Conservation (phyloP, 106 monocot genomes). For the Ottelia alismoides region DNA sequence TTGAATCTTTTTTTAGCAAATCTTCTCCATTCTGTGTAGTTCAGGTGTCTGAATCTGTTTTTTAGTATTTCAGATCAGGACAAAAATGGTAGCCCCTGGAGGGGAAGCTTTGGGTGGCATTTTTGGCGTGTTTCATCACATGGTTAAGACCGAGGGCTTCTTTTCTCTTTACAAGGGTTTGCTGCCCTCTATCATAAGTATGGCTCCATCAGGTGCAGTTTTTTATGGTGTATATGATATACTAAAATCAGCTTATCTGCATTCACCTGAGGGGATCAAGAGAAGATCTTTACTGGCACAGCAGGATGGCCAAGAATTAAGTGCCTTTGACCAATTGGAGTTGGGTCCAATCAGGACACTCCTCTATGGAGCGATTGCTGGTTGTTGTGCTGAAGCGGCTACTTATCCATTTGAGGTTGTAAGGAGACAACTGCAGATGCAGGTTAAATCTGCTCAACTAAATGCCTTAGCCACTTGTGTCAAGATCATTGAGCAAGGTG, state of each 20-base stretch:
- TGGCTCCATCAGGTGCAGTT: constrained; percentile 97
- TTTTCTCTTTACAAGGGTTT: constrained; percentile 94
- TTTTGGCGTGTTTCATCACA: constrained; percentile 65
- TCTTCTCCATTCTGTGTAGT: too few relatives aligned
- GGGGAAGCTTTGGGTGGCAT: constrained; percentile 93
- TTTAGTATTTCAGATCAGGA: constrained; percentile 98
- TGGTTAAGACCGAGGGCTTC: constrained; percentile 83
- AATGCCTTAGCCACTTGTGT: constrained; percentile 63
- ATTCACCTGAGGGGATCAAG: constrained; percentile 78
- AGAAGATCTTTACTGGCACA: too few relatives aligned
- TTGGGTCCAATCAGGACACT: constrained; percentile 69
- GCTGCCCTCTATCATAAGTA: constrained; percentile 83
- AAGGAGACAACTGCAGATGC: constrained; percentile 80
- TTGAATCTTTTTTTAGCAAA: too few relatives aligned
- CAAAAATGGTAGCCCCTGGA: constrained; percentile 91
- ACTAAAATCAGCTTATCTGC: constrained; percentile 64
- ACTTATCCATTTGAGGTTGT: constrained; percentile 98
- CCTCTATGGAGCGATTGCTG: constrained; percentile 89
- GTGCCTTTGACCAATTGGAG: constrained; percentile 41
- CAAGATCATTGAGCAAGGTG: constrained; percentile 82
- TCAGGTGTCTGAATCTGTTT: too few relatives aligned
- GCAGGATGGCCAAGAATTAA: too few relatives aligned
- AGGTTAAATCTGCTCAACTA: constrained; percentile 64
- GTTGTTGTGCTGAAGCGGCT: constrained; percentile 88
- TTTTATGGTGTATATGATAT: constrained; percentile 99